Evolutionary conservation across 164 flowering plant species (phyloP).

Genomic region (Annona squamosa): DNA sequence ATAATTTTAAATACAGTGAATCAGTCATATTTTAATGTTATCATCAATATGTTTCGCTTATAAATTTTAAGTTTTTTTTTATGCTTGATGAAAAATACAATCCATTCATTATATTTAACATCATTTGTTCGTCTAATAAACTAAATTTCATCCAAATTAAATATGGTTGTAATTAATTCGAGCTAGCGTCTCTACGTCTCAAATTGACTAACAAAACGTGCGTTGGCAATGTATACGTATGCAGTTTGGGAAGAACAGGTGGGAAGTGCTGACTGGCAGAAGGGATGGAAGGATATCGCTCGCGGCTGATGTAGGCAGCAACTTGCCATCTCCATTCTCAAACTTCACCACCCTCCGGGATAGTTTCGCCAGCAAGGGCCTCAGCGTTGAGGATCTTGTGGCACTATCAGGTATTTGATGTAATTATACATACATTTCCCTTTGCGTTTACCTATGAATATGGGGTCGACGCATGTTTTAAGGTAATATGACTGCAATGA

Average conservation of each 20-base stretch:
- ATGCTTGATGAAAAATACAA: no score
- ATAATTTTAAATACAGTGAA: no score
- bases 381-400: constrained; percentile 4
- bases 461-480: no score
- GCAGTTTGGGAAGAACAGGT: constrained; percentile 15
- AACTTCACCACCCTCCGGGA: constrained; percentile 21
- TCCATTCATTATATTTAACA: no score
- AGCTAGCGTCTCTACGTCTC: no score
- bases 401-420: constrained; percentile 7
- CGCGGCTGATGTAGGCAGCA: constrained; percentile 12
- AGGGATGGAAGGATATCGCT: constrained; percentile 28
- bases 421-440: no score
- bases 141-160: background rate
- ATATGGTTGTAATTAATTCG: background rate
- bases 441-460: no score
- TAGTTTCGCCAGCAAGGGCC: background rate
- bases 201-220: no score
- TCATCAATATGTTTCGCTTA: no score
- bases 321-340: constrained; percentile 22
- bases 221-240: background rate
- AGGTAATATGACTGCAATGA: no score
- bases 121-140: no score
- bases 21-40: no score
- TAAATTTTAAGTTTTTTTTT: background rate
- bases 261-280: constrained; percentile 34